phyloP scores from a whole-genome alignment of 352 stramenopile species.

The Globisporangium polare region DNA sequence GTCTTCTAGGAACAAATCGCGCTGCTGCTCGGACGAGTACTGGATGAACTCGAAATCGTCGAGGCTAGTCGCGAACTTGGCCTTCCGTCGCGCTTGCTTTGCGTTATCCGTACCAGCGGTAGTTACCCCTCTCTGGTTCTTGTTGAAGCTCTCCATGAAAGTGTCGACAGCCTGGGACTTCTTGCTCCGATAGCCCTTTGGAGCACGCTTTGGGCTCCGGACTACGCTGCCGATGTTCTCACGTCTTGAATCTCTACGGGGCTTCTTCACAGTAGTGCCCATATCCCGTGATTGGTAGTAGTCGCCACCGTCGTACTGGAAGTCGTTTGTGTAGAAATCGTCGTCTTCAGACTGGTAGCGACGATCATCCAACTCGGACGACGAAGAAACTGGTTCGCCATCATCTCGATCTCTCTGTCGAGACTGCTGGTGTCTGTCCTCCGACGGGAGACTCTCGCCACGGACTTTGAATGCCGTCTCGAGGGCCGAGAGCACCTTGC shows the following conservation, averaged over 20 bases:
- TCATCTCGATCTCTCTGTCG: background rate
- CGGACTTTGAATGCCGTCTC: slow-evolving; percentile 28
- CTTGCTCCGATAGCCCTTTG: background rate
- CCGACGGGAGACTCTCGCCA: slow-evolving; percentile 18
- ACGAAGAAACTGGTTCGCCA: background rate
- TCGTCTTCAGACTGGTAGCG: slow-evolving; percentile 1
- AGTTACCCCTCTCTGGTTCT: slow-evolving; percentile 3
- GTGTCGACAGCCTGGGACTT: slow-evolving; percentile 2
- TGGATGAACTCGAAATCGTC: slow-evolving; percentile 31
- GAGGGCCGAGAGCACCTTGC: slow-evolving; percentile 23
- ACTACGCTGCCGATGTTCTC: background rate
- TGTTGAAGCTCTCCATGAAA: slow-evolving; percentile 12
- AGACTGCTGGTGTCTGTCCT: background rate
- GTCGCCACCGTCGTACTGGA: slow-evolving; percentile 21
- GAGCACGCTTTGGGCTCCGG: background rate
- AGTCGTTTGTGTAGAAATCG: slow-evolving; percentile 10
- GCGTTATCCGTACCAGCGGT: background rate
- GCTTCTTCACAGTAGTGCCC: background rate
- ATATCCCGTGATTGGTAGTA: slow-evolving; percentile 9
- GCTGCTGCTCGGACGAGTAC: slow-evolving; percentile 11
- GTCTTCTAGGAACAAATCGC: background rate
- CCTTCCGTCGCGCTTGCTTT: background rate
- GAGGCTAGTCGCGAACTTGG: slow-evolving; percentile 23
- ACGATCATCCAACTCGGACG: slow-evolving; percentile 6
- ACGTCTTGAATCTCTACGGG: background rate